phyloP scores from a whole-genome alignment of 306 rosid species.

The Hippophae gyantsensis region DNA sequence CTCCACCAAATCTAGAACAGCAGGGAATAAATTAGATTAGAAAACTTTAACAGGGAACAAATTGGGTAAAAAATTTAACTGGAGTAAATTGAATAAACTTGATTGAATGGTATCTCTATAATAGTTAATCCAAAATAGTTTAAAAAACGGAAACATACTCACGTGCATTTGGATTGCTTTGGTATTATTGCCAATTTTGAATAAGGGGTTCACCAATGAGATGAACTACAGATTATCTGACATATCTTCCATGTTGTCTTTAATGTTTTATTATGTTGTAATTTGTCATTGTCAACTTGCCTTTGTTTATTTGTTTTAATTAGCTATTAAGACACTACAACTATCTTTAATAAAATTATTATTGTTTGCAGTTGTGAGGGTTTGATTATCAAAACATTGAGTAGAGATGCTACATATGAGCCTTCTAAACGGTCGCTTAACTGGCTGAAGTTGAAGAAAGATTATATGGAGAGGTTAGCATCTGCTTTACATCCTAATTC shows the following conservation, averaged over 20 bases:
- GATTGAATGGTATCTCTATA: neutral
- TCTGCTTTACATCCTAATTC: slow-evolving; percentile 8
- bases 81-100: too few species aligned
- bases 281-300: too few species aligned
- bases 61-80: too few species aligned
- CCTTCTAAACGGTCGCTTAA: slow-evolving; percentile 82
- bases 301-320: too few species aligned
- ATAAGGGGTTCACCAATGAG: slow-evolving; percentile 6
- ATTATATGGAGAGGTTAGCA: slow-evolving; percentile 67
- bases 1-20: too few species aligned
- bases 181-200: neutral
- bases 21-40: too few species aligned
- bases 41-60: too few species aligned
- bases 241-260: neutral
- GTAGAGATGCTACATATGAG: slow-evolving; percentile 85
- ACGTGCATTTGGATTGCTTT: neutral
- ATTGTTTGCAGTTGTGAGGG: slow-evolving; percentile 69
- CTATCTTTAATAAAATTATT: too few species aligned
- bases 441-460: slow-evolving; percentile 96
- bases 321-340: too few species aligned
- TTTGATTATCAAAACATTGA: slow-evolving; percentile 70
- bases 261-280: too few species aligned
- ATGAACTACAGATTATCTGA: neutral
- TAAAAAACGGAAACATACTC: neutral
- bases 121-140: neutral